These are phyloP conservation scores for Boletus huronensis DNA, from an alignment of 768 basidiomycete genomes.

Conservation along the genomic window DNA sequence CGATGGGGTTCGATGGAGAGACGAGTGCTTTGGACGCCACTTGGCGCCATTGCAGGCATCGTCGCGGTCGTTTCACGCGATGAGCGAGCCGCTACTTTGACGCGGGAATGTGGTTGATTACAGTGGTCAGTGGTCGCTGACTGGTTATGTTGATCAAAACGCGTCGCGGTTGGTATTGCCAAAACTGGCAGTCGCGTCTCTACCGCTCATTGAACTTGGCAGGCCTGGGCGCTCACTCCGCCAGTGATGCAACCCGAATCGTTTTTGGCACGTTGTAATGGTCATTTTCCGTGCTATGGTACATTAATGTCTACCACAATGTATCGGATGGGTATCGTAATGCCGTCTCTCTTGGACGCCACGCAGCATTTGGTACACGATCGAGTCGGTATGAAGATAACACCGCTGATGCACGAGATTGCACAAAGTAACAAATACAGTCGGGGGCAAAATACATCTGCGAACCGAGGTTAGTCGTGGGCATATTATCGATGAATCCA, in stretches of 20 bases:
- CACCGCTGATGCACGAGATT: conserved; percentile 6
- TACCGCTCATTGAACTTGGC: no score
- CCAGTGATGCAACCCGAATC: no score
- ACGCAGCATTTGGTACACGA: conserved; percentile 10
- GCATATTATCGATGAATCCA: background rate
- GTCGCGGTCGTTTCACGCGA: conserved; percentile 6
- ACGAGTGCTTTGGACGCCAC: background rate
- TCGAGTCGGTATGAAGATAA: conserved; percentile 3
- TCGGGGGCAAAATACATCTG: conserved; percentile 9
- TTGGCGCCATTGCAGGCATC: conserved; percentile 11
- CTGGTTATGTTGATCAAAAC: conserved; percentile 8
- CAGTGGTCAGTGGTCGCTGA: no score
- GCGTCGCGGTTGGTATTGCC: conserved; percentile 1
- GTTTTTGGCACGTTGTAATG: background rate
- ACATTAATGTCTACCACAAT: conserved; percentile 6
- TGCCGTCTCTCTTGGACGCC: background rate
- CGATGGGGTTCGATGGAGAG: conserved; percentile 12
- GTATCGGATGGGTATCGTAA: conserved; percentile 14
- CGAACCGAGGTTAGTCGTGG: background rate
- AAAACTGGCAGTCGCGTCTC: background rate
- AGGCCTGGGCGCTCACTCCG: no score
- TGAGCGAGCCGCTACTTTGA: conserved; percentile 1
- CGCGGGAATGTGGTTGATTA: conserved; percentile 7
- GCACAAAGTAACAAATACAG: conserved; percentile 3
- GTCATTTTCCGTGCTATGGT: conserved; percentile 15